A percentile compares a stretch with the other conserved stretches of the same genome.
Conservation (phyloP, 169 alveolate genomes). For the Eimeria acervulina region DNA sequence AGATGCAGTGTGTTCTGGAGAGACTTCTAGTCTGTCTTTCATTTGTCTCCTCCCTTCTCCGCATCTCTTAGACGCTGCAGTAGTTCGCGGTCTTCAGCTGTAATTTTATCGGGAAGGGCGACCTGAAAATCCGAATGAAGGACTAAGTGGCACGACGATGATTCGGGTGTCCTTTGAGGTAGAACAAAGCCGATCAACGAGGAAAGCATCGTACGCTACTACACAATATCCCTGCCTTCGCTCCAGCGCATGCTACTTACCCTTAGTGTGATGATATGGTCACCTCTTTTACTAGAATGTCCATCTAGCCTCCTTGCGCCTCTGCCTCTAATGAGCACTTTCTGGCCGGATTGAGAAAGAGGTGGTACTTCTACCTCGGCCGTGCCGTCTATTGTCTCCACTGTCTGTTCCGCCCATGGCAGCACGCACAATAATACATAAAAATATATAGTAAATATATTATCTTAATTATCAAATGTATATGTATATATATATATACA, state of each 20-base stretch:
- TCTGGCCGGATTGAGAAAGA: constrained; percentile 19
- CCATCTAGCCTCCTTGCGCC: constrained; percentile 22
- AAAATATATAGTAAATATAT: no score
- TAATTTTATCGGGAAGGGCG: neutral
- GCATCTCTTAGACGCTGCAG: constrained; percentile 38
- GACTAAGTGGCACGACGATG: neutral
- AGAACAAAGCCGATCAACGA: neutral
- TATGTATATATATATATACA: no score
- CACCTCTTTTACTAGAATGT: constrained; percentile 17
- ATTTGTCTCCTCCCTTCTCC: neutral
- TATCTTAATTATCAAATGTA: no score
- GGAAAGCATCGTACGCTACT: neutral
- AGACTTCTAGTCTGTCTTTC: neutral
- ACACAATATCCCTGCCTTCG: neutral
- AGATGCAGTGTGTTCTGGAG: neutral
- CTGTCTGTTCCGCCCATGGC: constrained; percentile 13
- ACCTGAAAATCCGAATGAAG: constrained; percentile 18
- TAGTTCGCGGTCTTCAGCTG: constrained; percentile 45
- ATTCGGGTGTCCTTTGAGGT: neutral
- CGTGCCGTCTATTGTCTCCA: constrained; percentile 56
- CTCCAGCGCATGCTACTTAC: constrained; percentile 10
- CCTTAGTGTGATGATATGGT: constrained; percentile 50
- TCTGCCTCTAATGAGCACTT: constrained; percentile 30
- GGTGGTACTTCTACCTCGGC: constrained; percentile 38
- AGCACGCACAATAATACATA: constrained; percentile 32